Evolutionary conservation across 352 stramenopile genomes (phyloP).

Genomic region (Phytopythium mirpurense): DNA sequence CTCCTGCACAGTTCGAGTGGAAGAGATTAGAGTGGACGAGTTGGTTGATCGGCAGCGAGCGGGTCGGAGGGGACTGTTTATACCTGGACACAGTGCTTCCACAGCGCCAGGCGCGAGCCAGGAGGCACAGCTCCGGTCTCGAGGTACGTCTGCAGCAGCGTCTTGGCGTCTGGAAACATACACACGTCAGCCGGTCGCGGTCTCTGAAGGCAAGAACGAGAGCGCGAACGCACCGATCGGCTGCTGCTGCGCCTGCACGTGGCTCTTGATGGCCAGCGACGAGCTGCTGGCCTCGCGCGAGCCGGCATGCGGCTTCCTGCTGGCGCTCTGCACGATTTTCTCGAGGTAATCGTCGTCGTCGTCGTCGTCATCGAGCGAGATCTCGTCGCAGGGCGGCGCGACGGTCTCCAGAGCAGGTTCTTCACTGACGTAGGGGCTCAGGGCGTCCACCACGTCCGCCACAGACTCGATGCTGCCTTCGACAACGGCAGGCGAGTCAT

Average conservation of each 20-base stretch:
- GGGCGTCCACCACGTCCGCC: not conserved
- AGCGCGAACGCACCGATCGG: slow-evolving; percentile 19
- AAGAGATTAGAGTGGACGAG: too few relatives aligned
- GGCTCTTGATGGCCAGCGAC: slow-evolving; percentile 64
- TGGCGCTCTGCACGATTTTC: slow-evolving; percentile 51
- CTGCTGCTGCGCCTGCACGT: slow-evolving; percentile 22
- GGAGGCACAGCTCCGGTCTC: slow-evolving; percentile 31
- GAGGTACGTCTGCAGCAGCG: slow-evolving; percentile 24
- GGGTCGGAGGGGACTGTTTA: not conserved
- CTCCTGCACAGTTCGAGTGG: slow-evolving; percentile 4
- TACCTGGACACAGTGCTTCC: slow-evolving; percentile 50
- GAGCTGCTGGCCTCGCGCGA: slow-evolving; percentile 57
- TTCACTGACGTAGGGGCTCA: too few relatives aligned
- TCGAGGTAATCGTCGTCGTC: slow-evolving; percentile 47
- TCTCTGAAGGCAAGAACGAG: not conserved
- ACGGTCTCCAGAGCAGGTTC: not conserved
- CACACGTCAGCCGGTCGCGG: slow-evolving; percentile 1
- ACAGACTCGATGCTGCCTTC: not conserved
- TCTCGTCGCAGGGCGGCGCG: slow-evolving; percentile 7
- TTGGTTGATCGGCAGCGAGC: not conserved
- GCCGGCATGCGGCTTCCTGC: slow-evolving; percentile 26
- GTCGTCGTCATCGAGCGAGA: slow-evolving; percentile 35
- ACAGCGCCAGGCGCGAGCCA: slow-evolving; percentile 42
- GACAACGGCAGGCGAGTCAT: not conserved
- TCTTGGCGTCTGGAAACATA: slow-evolving; percentile 22